phyloP scores from a whole-genome alignment of 345 rosid species.

The Arabis hirsuta region DNA sequence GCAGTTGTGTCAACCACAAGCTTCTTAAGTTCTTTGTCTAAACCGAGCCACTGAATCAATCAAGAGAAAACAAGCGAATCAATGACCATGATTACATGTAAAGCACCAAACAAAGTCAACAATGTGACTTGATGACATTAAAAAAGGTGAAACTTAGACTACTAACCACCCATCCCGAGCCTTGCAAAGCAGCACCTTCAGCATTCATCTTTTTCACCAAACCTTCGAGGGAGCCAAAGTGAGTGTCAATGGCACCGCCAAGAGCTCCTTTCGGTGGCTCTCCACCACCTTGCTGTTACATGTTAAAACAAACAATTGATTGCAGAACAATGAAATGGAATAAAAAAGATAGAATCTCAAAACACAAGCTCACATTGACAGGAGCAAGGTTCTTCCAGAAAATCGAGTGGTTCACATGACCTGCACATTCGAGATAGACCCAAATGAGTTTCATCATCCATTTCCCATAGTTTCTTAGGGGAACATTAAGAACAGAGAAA shows the following conservation, averaged over 20 bases:
- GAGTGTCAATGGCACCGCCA: slow-evolving; percentile 74
- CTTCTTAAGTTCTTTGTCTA: slow-evolving; percentile 80
- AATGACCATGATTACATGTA: background rate
- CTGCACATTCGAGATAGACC: slow-evolving; percentile 44
- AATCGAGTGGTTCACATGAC: slow-evolving; percentile 90
- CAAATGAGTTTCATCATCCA: slow-evolving; percentile 2
- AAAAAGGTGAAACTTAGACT: slow-evolving; percentile 6
- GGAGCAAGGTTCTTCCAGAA: slow-evolving; percentile 96
- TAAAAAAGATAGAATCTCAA: background rate
- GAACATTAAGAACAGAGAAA: background rate
- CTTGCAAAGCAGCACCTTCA: slow-evolving; percentile 97
- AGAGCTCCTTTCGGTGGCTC: slow-evolving; percentile 79
- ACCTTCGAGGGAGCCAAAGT: slow-evolving; percentile 85
- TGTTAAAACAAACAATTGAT: slow-evolving; percentile 1
- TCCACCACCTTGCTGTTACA: slow-evolving; percentile 88
- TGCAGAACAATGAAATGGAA: background rate
- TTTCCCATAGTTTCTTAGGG: too few relatives aligned
- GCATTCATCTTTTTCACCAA: slow-evolving; percentile 76
- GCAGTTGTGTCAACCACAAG: slow-evolving; percentile 90
- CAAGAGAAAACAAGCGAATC: slow-evolving; percentile 14
- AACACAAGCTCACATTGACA: slow-evolving; percentile 51
- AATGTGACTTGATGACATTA: background rate
- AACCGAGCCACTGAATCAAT: slow-evolving; percentile 78
- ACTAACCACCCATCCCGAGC: slow-evolving; percentile 99
- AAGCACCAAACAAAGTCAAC: background rate